phyloP scores from a whole-genome alignment of 345 rosid genomes.

The Melastoma malabathricum region DNA sequence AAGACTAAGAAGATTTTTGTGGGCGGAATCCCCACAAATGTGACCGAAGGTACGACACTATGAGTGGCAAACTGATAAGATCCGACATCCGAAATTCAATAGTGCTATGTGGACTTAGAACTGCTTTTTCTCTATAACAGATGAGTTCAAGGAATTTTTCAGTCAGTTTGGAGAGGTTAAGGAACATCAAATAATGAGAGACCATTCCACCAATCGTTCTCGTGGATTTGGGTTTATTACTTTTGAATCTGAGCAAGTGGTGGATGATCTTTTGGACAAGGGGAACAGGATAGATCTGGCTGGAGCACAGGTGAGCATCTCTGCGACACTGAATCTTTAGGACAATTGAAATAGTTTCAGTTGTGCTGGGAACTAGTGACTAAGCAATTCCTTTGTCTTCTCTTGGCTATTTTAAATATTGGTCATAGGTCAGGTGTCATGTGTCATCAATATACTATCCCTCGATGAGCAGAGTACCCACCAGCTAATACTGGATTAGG shows the following conservation, averaged over 20 bases:
- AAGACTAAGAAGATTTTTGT: slow-evolving; percentile 95
- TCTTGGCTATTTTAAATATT: no score
- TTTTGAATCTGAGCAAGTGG: slow-evolving; percentile 53
- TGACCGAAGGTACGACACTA: slow-evolving; percentile 50
- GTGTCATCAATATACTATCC: no score
- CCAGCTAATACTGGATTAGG: no score
- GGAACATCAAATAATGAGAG: slow-evolving; percentile 63
- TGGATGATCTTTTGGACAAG: slow-evolving; percentile 50
- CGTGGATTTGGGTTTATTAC: slow-evolving; percentile 78
- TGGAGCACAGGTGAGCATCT: slow-evolving; percentile 41
- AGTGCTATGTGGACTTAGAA: slow-evolving; percentile 5
- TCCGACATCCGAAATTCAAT: not conserved
- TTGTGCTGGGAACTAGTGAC: no score
- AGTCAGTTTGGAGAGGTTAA: slow-evolving; percentile 56
- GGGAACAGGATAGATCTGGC: slow-evolving; percentile 60
- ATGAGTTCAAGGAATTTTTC: slow-evolving; percentile 69
- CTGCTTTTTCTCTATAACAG: slow-evolving; percentile 15
- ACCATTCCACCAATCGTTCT: slow-evolving; percentile 62
- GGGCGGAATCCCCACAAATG: slow-evolving; percentile 80
- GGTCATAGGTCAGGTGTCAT: no score
- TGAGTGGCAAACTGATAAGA: not conserved
- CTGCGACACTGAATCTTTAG: no score
- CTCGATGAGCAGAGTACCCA: no score
- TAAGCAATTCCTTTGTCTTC: no score
- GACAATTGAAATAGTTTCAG: no score